phyloP scores from a whole-genome alignment of 352 stramenopile genomes.

The Aphanomyces stellatus region DNA sequence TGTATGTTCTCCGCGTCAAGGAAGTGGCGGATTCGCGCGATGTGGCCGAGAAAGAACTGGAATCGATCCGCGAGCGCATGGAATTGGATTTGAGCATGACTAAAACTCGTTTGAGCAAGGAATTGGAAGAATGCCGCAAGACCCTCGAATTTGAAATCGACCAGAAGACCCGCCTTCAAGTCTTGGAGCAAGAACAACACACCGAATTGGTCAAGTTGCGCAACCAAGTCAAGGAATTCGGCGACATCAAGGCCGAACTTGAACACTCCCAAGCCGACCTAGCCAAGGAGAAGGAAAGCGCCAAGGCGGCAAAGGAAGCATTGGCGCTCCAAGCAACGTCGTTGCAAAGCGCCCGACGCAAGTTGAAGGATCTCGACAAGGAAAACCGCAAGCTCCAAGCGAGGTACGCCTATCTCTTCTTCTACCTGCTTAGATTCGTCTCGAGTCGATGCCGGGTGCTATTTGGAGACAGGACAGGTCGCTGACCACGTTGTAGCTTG shows the following conservation, averaged over 20 bases:
- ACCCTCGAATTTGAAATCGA: constrained; percentile 67
- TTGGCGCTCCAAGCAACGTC: constrained; percentile 59
- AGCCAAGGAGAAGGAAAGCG: constrained; percentile 48
- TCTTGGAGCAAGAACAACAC: constrained; percentile 73
- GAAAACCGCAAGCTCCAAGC: constrained; percentile 34
- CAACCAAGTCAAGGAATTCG: constrained; percentile 56
- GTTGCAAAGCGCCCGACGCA: constrained; percentile 47
- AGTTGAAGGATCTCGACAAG: constrained; percentile 65
- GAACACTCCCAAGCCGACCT: constrained; percentile 45
- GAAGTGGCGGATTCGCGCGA: constrained; percentile 73
- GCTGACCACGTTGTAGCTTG: too few relatives aligned
- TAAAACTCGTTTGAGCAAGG: constrained; percentile 42
- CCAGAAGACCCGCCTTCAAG: constrained; percentile 57
- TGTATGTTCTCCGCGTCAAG: constrained; percentile 77
- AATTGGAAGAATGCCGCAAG: constrained; percentile 75
- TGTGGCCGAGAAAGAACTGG: constrained; percentile 60
- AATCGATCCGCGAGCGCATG: constrained; percentile 74
- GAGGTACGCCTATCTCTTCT: too few relatives aligned
- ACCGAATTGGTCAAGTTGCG: constrained; percentile 67
- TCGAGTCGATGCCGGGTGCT: too few relatives aligned
- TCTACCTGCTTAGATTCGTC: background rate
- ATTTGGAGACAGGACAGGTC: too few relatives aligned
- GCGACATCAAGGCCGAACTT: constrained; percentile 43
- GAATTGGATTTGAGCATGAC: constrained; percentile 64
- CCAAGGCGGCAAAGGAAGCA: constrained; percentile 64